Percentiles rank a stretch among this genome's conserved stretches.
Evolutionary conservation across 495 filamentous ascomycete species (phyloP).

Genomic region (Podospora tetraspora): DNA sequence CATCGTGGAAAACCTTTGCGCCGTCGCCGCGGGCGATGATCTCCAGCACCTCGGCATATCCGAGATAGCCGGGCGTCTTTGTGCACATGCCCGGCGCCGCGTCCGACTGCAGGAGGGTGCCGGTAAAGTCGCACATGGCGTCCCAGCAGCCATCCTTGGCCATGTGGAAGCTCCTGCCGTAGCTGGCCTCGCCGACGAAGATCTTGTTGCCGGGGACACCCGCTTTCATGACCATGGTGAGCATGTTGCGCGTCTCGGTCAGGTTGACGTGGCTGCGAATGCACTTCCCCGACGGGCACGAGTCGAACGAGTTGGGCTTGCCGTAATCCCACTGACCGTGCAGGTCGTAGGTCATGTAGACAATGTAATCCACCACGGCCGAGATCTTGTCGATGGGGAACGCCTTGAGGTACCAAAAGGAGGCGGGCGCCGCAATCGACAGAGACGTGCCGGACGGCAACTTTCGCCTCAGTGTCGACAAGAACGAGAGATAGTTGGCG

Average conservation of each 20-base stretch:
- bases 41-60: conserved; percentile 27
- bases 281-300: conserved; percentile 29
- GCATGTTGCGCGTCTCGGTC: conserved; percentile 36
- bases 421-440: conserved; percentile 27
- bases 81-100: conserved; percentile 33
- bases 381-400: conserved; percentile 22
- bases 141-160: conserved; percentile 8
- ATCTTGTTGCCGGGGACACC: conserved; percentile 38
- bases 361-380: conserved; percentile 28
- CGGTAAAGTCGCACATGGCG: conserved; percentile 10
- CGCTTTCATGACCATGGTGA: conserved; percentile 47
- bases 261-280: conserved; percentile 40
- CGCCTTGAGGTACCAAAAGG: conserved; percentile 19
- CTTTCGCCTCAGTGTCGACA: conserved; percentile 10
- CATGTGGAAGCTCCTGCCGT: conserved; percentile 26
- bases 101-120: conserved; percentile 7
- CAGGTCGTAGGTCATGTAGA: conserved; percentile 30
- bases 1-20: conserved; percentile 15
- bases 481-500: conserved; percentile 17
- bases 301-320: conserved; percentile 8
- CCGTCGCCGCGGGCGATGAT: conserved; percentile 19
- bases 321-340: conserved; percentile 23
- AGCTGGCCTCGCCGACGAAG: conserved; percentile 27
- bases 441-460: conserved; percentile 15
- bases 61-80: conserved; percentile 27